Conservation (phyloP, 805 yeast species). For the Yueomyces sinensis region DNA sequence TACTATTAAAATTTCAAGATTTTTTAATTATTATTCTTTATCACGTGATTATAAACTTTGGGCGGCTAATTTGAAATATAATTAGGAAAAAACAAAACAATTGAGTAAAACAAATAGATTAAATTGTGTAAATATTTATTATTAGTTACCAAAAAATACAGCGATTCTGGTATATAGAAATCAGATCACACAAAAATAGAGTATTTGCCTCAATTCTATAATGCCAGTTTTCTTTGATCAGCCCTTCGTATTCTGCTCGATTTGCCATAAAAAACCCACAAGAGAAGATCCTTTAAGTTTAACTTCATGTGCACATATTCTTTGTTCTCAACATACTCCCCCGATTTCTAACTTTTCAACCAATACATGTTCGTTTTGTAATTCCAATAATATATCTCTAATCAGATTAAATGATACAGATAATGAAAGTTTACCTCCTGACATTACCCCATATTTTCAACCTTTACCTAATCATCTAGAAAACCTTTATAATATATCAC, state of each 20-base stretch:
- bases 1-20: too few species aligned
- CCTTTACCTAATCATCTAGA: slow-evolving; percentile 17
- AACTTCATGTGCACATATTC: slow-evolving; percentile 28
- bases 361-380: slow-evolving; percentile 12
- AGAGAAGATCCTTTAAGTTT: slow-evolving; percentile 15
- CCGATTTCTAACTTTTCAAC: neutral
- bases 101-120: too few species aligned
- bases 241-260: slow-evolving; percentile 22
- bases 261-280: slow-evolving; percentile 19
- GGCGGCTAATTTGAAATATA: too few species aligned
- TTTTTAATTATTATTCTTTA: too few species aligned
- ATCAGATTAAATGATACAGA: slow-evolving; percentile 11
- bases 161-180: too few species aligned
- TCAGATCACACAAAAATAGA: too few species aligned
- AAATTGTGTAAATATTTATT: too few species aligned
- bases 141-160: too few species aligned
- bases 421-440: slow-evolving; percentile 10
- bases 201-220: too few species aligned
- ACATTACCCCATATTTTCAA: slow-evolving; percentile 15
- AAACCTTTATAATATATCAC: slow-evolving; percentile 15
- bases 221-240: slow-evolving; percentile 10
- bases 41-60: too few species aligned
- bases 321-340: slow-evolving; percentile 23
- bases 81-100: too few species aligned
- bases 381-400: slow-evolving; percentile 10